Percentiles rank a stretch among this genome's conserved stretches.
These are phyloP conservation scores for Fraxinus angustifolia DNA, from an alignment of 305 asterid species.

Conservation along the genomic window DNA sequence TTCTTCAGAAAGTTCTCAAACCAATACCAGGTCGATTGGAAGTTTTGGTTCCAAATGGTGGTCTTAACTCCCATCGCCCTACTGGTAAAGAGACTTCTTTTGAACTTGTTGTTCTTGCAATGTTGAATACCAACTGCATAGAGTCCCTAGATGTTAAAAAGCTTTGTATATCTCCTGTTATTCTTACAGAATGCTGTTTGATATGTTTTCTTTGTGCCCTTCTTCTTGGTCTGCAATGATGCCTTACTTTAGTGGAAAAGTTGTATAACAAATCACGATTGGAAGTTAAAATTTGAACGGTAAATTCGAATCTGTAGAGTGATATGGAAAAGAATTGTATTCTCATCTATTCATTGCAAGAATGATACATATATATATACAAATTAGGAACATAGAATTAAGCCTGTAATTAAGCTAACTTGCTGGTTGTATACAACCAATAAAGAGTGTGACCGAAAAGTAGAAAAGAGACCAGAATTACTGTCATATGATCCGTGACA, in stretches of 20 bases:
- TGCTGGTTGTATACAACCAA: no score
- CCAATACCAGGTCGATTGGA: slow-evolving; percentile 77
- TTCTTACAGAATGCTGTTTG: not conserved
- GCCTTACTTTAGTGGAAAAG: not conserved
- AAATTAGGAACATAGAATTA: no score
- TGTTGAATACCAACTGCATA: not conserved
- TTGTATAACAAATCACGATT: not conserved
- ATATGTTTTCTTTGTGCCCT: not conserved
- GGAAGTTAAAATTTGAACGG: not conserved
- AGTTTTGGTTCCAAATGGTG: slow-evolving; percentile 85
- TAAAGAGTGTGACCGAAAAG: no score
- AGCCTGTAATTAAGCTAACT: no score
- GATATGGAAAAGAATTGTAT: no score
- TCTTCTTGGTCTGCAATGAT: not conserved
- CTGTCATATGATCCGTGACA: no score
- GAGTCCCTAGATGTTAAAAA: not conserved
- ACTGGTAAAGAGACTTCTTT: slow-evolving; percentile 48
- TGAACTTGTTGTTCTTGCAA: not conserved
- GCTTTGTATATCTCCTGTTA: not conserved
- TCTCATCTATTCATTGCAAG: no score
- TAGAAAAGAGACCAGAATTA: no score
- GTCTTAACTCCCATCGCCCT: slow-evolving; percentile 59
- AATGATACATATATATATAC: no score
- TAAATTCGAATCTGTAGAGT: not conserved
- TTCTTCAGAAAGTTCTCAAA: slow-evolving; percentile 67